Base-by-base conservation (phyloP, 1,284 basidiomycete species). In the Melampsora americana region DNA sequence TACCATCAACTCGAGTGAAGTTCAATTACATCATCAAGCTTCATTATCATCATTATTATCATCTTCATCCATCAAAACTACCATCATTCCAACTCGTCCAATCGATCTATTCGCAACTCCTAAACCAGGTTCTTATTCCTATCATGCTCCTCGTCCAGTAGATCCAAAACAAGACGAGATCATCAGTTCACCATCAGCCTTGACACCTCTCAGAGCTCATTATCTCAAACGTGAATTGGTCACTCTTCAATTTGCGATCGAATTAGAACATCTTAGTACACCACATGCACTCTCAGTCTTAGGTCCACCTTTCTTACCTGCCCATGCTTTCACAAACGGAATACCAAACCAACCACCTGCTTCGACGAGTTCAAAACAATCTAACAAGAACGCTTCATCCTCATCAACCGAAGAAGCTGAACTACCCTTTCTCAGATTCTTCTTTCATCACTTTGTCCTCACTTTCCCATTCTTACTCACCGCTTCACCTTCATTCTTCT, bases 161-260 rank as follows among this genome's bases (percentile, higher is more conserved):
- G 39, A 42, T 42, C 39, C 39, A 12, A 56, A 56, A 56, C n/a
- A 56, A 56, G 26, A n/a, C 11, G 26, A 56, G 6, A 60, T 39
- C 1, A 44, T 26, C 28, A 69, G 65, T 48, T 53, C 66, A 68
- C 66, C 72, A 6, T 65, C 77, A 9, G 71, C 76, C n/a, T 86
- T 95, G 65, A 92, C 92, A 0, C 91, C 94, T 5, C 84, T 94
- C 39, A 89, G 93, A 53, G 92, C 93, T 0, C 94, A 97, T 82
- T 97, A 97, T 83, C 90, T 97, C 82, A 97, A 96, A 85, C 95
- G 95, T 84, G 87, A 90, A n/a, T 89, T 97, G 71, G 88, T 98
- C 62, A 88, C 90, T 79, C 88, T 96, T 60, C 90, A 97, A 83
- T 89, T 95, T 79, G 84, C 86, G 78, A 85, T 85, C 48, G 95